Evolutionary conservation across 75 land plant species (phyloP), one percentile per base, ranked within the genome.

Genomic region (Pseudotsuga menziesii): DNA sequence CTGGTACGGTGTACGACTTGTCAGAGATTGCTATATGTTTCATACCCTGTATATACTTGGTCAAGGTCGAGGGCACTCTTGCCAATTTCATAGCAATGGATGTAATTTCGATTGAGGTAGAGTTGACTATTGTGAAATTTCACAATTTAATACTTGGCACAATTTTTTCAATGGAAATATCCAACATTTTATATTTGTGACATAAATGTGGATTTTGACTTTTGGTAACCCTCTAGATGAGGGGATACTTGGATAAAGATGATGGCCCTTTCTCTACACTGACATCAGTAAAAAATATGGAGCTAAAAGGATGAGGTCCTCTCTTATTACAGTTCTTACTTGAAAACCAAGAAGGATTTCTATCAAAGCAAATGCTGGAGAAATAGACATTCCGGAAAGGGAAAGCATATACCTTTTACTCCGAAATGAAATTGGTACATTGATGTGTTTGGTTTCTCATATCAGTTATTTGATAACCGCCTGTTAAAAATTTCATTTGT

Each of bases 91-190:
- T 62, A 32, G 19, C 39, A 35, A 35, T 64, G n/a, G 35, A 69
- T 41, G 52, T 11, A 69, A 13, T 20, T 69, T 22, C 41, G 3
- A 13, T 69, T 69, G 72, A 69, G 41, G 72, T 22, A 11, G 41
- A 69, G 54, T 69, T 22, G 72, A 69, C n/a, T 52, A n/a, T 69
- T 41, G 52, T 35, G 20, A 69, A 69, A 69, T 41, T n/a, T 69
- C 72, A 8, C 20, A 4, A 2, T n/a, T 69, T 41, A 12, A 36
- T 23, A 69, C 39, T 69, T 12, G 11, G 13, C 20, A 5, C 36
- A 1, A 9, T 41, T 69, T 3, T 69, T 69, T 39, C 14, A 9
- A 9, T 41, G 71, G 25, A 39, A 69, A 14, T 36, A 36, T 6
- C 39, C 72, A 67, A 17, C 17, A 48, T 67, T 69, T 26, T 64